These are phyloP conservation scores for Globisporangium irregulare DNA, from an alignment of 352 stramenopile species.

Conservation along the genomic window DNA sequence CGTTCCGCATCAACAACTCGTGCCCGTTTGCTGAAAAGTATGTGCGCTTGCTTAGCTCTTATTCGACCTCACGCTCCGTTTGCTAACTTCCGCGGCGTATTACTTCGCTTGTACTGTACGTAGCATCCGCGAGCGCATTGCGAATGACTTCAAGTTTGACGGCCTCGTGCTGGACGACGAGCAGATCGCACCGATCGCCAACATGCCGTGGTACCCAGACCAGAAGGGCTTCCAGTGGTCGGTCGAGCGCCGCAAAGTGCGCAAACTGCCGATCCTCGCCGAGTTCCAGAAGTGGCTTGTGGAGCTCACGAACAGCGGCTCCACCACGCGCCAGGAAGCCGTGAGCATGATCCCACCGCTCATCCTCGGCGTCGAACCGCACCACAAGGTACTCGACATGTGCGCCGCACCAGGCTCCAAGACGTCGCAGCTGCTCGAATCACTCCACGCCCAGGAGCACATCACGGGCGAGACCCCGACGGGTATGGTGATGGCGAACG, in stretches of 20 bases:
- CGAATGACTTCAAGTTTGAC: constrained; percentile 84
- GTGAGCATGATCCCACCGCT: constrained; percentile 99
- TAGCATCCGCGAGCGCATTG: constrained; percentile 85
- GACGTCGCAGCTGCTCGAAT: constrained; percentile 98
- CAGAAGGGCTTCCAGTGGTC: constrained; percentile 89
- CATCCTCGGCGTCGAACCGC: constrained; percentile 92
- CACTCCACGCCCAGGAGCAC: constrained; percentile 81
- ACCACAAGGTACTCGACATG: constrained; percentile 96
- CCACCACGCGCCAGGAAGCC: constrained; percentile 97
- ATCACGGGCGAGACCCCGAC: constrained; percentile 75
- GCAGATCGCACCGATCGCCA: constrained; percentile 72
- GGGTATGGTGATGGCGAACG: constrained; percentile 95
- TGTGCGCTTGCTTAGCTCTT: constrained; percentile 10
- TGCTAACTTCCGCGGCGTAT: neutral
- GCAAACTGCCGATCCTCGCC: constrained; percentile 89
- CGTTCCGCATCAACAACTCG: constrained; percentile 92
- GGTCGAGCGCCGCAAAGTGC: constrained; percentile 86
- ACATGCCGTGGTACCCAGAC: constrained; percentile 90
- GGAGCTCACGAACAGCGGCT: constrained; percentile 90
- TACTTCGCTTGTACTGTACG: constrained; percentile 9
- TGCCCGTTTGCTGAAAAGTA: constrained; percentile 81
- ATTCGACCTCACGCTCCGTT: neutral
- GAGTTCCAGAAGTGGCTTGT: constrained; percentile 97
- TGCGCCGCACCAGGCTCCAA: constrained; percentile 99
- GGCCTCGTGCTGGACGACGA: constrained; percentile 78